These are phyloP conservation scores for Galerina marginata DNA, from an alignment of 768 basidiomycete species.

Conservation along the genomic window DNA sequence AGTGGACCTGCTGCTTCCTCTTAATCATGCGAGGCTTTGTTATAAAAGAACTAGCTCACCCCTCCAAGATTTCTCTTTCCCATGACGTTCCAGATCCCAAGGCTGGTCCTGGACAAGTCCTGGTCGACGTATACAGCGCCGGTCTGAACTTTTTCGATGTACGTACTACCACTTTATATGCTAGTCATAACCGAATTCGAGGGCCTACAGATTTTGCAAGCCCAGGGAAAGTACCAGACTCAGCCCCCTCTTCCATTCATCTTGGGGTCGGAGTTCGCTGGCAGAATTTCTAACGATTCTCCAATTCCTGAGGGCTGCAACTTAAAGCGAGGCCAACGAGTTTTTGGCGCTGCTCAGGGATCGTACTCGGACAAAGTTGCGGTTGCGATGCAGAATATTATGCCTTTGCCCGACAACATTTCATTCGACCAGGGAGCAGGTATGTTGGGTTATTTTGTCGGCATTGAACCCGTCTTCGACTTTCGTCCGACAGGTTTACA, in stretches of 20 bases:
- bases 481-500: conserved; percentile 58
- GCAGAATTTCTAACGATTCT: conserved; percentile 68
- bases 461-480: background rate
- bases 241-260: conserved; percentile 87
- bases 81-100: conserved; percentile 64
- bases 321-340: conserved; percentile 82
- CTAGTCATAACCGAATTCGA: background rate
- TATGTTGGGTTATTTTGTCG: conserved; percentile 31
- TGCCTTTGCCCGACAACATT: conserved; percentile 76
- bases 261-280: conserved; percentile 87
- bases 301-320: conserved; percentile 82
- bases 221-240: conserved; percentile 87
- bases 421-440: conserved; percentile 88
- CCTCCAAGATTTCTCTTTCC: conserved; percentile 62
- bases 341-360: conserved; percentile 86
- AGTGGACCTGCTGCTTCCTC: background rate
- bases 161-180: conserved; percentile 16
- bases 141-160: conserved; percentile 83
- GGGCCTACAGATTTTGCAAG: conserved; percentile 72
- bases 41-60: conserved; percentile 71
- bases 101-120: conserved; percentile 55
- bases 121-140: conserved; percentile 78
- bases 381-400: conserved; percentile 51
- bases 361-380: conserved; percentile 80
- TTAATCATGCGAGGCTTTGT: conserved; percentile 78